Evolutionary conservation across 305 asterid genomes (phyloP).

Genomic region (Fraxinus ornus): DNA sequence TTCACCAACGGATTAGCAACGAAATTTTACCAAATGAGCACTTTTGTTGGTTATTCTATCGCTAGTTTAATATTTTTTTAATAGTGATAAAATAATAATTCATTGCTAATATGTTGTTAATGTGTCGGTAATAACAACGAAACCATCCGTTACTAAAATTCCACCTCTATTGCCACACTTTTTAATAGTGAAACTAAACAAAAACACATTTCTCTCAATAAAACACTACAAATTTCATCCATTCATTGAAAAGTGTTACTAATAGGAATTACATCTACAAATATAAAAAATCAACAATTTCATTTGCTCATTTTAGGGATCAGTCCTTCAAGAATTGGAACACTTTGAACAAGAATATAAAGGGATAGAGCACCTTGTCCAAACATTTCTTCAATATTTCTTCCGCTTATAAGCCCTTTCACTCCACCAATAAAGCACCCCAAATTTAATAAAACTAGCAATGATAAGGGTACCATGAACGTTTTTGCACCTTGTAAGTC

Average conservation of each 20-base stretch:
- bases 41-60: too few relatives aligned
- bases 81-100: too few relatives aligned
- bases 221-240: not conserved
- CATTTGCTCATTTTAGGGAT: conserved; percentile 47
- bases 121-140: too few relatives aligned
- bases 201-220: not conserved
- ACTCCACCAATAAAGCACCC: conserved; percentile 54
- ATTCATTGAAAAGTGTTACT: not conserved
- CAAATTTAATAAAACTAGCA: conserved; percentile 57
- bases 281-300: not conserved
- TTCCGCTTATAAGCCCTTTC: conserved; percentile 38
- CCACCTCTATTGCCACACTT: too few relatives aligned
- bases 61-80: too few relatives aligned
- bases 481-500: conserved; percentile 63
- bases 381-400: conserved; percentile 53
- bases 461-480: conserved; percentile 68
- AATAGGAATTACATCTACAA: not conserved
- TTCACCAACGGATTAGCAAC: too few relatives aligned
- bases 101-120: too few relatives aligned
- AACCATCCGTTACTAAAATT: too few relatives aligned
- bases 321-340: conserved; percentile 65
- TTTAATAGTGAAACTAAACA: not conserved
- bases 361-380: conserved; percentile 59
- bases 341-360: conserved; percentile 55
- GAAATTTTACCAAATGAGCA: too few relatives aligned